Evolutionary conservation across 768 basidiomycete species (phyloP).

Genomic region (Amanita molliuscula): DNA sequence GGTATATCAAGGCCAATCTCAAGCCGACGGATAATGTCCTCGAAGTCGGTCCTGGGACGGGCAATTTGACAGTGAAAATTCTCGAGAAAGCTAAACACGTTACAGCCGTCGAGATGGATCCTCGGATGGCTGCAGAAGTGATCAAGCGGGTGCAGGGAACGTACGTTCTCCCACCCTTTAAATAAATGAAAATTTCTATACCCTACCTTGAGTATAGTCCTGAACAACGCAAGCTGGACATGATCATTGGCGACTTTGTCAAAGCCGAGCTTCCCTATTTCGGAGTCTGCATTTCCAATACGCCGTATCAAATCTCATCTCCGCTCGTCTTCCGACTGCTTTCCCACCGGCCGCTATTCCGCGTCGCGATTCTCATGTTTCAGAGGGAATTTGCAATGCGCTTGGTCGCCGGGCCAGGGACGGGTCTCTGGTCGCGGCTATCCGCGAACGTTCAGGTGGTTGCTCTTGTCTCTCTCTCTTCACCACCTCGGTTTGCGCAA

Average conservation of each 20-base stretch:
- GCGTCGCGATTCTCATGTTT: conserved; percentile 97
- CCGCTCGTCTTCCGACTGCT: conserved; percentile 94
- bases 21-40: conserved; percentile 93
- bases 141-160: conserved; percentile 96
- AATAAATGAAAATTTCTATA: too few species aligned
- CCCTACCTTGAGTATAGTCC: too few species aligned
- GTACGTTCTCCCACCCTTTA: conserved; percentile 44
- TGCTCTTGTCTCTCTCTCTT: background rate
- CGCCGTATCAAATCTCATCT: conserved; percentile 98
- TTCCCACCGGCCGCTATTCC: conserved; percentile 90
- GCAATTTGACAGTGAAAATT: conserved; percentile 91
- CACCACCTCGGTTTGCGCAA: background rate
- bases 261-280: conserved; percentile 98
- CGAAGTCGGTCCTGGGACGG: conserved; percentile 96
- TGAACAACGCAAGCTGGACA: conserved; percentile 89
- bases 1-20: conserved; percentile 60
- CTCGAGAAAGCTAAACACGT: conserved; percentile 89
- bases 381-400: conserved; percentile 97
- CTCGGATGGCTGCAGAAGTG: conserved; percentile 96
- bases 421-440: conserved; percentile 84
- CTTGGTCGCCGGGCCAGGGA: conserved; percentile 76
- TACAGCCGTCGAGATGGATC: conserved; percentile 95
- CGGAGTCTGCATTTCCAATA: conserved; percentile 98
- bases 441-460: conserved; percentile 85
- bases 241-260: conserved; percentile 96